These are phyloP conservation scores for Mycena venus DNA, from an alignment of 768 basidiomycete species.

Conservation along the genomic window DNA sequence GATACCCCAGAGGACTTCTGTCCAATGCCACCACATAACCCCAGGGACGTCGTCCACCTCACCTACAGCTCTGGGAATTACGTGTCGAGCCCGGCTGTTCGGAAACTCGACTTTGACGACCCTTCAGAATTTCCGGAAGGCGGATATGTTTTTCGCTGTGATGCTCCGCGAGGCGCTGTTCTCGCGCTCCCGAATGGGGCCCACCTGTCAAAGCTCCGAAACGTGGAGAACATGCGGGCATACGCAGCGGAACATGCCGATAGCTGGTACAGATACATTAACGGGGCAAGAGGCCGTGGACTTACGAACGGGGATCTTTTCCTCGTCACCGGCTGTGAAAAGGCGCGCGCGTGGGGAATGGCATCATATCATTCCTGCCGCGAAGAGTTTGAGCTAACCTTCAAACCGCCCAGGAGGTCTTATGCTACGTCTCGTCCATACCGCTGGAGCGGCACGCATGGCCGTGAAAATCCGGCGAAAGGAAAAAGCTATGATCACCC, in stretches of 20 bases:
- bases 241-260: neutral
- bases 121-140: neutral
- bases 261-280: neutral
- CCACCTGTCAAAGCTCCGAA: neutral
- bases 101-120: neutral
- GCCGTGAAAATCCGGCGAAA: neutral
- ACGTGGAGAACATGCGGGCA: too few relatives aligned
- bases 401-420: neutral
- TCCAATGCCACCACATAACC: neutral
- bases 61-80: neutral
- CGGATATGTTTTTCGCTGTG: neutral
- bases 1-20: neutral
- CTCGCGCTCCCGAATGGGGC: neutral
- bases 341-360: neutral
- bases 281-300: neutral
- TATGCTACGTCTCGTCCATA: neutral
- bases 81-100: neutral
- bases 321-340: neutral
- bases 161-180: neutral
- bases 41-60: neutral
- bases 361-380: neutral
- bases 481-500: neutral
- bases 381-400: neutral
- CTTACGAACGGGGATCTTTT: neutral
- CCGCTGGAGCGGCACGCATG: neutral